Base-by-base conservation (phyloP, 139 green algal genomes). In the Chlamydomonas schloesseri region DNA sequence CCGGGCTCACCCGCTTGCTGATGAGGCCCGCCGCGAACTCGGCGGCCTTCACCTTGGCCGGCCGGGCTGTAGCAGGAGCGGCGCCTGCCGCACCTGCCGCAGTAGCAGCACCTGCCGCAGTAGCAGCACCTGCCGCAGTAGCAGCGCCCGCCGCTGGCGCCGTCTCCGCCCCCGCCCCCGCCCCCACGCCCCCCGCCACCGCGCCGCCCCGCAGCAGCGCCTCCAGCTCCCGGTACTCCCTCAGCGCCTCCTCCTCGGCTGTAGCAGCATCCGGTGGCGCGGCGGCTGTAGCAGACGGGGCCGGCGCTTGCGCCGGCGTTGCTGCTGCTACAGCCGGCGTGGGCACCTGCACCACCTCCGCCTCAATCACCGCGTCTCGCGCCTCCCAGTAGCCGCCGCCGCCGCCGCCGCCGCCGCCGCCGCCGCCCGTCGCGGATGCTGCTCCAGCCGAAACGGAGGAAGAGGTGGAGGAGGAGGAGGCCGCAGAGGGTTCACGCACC, bases 141-240 rank as follows among this genome's bases (percentile, higher is more conserved):
- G 55, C 55, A 11, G 18, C 55, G 20, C 8, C 55, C 21, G 18
- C 55, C 55, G 55, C 55, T 62, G 55, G 20, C 20, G 20, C 8
- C 55, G 20, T 2, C 62, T 3, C 62, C 62, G 62, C 62, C 62
- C 3, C 26, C 58, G 58, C 18, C 58, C 14, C 58, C 58, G 58
- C 58, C 58, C 9, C 58, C 58, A 29, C 58, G 14, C 6, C 21
- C 62, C 26, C 62, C 34, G 62, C 62, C 4, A 29, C 62, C 14
- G 62, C 62, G 20, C 26, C 26, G 20, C 55, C 24, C 15, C 24
- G 33, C 42, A 57, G 46, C 37, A 83, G 31, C 31, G 33, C 55
- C 55, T 86, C 81, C 23, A 86, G 81, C 53, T 86, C 68, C 11
- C 53, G 69, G 42, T 73, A 83, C 36, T 83, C 60, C 24, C 62